Conservation (phyloP, 2,329 filamentous ascomycete genomes). For the Rhynchosporium agropyri region DNA sequence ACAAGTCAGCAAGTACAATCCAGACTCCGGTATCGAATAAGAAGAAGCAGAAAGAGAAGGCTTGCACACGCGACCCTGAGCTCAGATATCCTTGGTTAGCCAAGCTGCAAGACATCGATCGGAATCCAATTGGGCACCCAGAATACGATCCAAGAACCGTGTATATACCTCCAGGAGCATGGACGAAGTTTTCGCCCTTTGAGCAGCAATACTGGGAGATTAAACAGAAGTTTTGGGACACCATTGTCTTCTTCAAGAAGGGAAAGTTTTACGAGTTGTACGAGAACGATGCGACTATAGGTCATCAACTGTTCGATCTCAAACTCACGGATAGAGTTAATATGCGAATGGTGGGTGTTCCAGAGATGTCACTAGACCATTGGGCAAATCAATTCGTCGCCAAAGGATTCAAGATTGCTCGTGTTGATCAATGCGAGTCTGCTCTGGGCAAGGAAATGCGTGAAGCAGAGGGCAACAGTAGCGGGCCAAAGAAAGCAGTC, state of each 20-base stretch:
- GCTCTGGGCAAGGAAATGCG: constrained; percentile 97
- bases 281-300: constrained; percentile 95
- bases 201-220: constrained; percentile 99
- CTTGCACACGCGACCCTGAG: constrained; percentile 80
- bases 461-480: constrained; percentile 69
- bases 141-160: constrained; percentile 91
- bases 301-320: constrained; percentile 94
- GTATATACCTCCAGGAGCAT: constrained; percentile 83
- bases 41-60: constrained; percentile 60
- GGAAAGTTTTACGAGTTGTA: constrained; percentile 99
- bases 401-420: constrained; percentile 95
- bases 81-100: constrained; percentile 90
- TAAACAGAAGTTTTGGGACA: constrained; percentile 97
- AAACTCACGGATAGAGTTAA: constrained; percentile 98
- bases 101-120: constrained; percentile 81
- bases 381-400: constrained; percentile 99
- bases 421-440: constrained; percentile 96
- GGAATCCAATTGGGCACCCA: constrained; percentile 74
- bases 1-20: constrained; percentile 46
- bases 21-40: constrained; percentile 42
- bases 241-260: constrained; percentile 99
- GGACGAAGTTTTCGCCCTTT: constrained; percentile 84
- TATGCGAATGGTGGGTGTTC: constrained; percentile 99
- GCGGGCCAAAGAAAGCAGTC: constrained; percentile 44
- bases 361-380: constrained; percentile 90